Base-by-base conservation (phyloP, 2,329 filamentous ascomycete genomes). In the Lachnellula hyalina region DNA sequence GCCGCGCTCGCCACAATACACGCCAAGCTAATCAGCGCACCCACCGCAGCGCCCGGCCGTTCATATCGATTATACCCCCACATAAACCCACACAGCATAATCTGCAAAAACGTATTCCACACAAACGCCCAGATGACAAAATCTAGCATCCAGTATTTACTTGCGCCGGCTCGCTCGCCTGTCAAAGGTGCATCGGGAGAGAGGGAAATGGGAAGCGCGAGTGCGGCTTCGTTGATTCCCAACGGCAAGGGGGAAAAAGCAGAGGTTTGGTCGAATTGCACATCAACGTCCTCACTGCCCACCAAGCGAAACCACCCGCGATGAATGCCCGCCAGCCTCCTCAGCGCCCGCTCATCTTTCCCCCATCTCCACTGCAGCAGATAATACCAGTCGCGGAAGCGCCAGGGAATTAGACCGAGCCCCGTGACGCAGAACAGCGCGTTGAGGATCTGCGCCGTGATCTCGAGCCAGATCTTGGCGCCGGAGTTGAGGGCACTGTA, bases 391-490 rank as follows among this genome's bases (percentile, higher is more conserved):
- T 95, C 90, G 38, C 90, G 78, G 62, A 91, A 87, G 17, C 90
- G 81, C 90, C 89, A 95, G 0, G 90, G 90, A 1, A 87, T 84
- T n/a, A 94, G 77, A 0, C 90, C 90, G 57, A 94, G 90, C 0
- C 85, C 90, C 1, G 89, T 92, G 9, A 94, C 84, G 71, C 89
- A 93, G 77, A 95, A 95, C 0, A 95, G 79, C 0, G 80, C 87
- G 65, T 90, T 94, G 25, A 92, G 74, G 54, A 95, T 86, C 67
- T 94, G 90, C 2, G 86, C 87, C 68, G 90, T 87, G 65, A 83
- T 85, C 71, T 96, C 90, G 60, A 96, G 81, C 90, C 90, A 95
- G 53, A 83, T 85, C 23, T 86, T 78, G 15, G 89, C 81, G 1
- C 88, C 83, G 0, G 86, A 89, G 63, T 89, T 74, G 66, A 88